Percentiles rank a stretch among this genome's conserved stretches.
Evolutionary conservation across 352 stramenopile species (phyloP).

Genomic region (Pythium biforme): DNA sequence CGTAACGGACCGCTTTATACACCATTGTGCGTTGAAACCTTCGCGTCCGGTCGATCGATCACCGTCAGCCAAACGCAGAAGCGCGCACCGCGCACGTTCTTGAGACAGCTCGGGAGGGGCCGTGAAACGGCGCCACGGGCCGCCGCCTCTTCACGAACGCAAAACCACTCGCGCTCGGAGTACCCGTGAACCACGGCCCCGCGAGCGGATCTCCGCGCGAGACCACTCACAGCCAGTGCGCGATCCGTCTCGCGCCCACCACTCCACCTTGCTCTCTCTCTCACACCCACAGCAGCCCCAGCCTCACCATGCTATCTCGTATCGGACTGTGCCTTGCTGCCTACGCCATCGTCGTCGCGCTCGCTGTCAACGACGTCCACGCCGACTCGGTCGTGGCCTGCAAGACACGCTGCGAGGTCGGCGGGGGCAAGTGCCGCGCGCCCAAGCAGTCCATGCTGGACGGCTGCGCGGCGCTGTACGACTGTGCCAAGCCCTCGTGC

Average conservation of each 20-base stretch:
- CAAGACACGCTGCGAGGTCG: neutral
- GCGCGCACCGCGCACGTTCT: neutral
- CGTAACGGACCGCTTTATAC: neutral
- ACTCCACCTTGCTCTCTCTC: too few species aligned
- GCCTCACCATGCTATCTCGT: neutral
- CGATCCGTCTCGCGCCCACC: neutral
- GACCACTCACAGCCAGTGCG: neutral
- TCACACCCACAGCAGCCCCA: too few species aligned
- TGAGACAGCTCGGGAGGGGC: neutral
- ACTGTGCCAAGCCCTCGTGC: conserved; percentile 8
- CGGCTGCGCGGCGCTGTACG: conserved; percentile 8
- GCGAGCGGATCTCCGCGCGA: too few species aligned
- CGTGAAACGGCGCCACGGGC: neutral
- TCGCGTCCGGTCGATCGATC: neutral
- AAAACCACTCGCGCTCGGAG: neutral
- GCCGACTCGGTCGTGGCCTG: neutral
- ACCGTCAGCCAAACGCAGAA: neutral
- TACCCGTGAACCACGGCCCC: neutral
- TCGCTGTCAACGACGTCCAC: neutral
- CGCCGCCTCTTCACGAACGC: neutral
- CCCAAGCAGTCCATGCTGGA: neutral
- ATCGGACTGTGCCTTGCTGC: neutral
- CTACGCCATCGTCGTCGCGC: neutral
- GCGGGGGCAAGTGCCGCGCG: neutral
- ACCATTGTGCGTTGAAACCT: neutral